Base-by-base conservation (phyloP, 345 rosid genomes). In the Citrus australasica region DNA sequence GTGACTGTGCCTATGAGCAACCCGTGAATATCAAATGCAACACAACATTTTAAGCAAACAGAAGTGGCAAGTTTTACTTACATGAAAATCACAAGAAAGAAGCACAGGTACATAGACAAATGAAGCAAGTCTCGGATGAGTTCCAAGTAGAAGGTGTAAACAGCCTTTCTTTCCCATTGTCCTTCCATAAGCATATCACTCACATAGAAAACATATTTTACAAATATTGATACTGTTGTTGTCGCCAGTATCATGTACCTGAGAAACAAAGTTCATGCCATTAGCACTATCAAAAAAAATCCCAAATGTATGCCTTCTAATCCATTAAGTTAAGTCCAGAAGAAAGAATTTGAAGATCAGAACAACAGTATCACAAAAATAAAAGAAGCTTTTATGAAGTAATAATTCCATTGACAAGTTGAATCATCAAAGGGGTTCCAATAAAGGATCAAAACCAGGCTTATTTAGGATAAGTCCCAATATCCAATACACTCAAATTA, bases 241-340 rank as follows among this genome's bases (percentile, higher is more conserved):
- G 99, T 95, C 17, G 92, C 99, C 78, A 95, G 84, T 80, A 95
- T 95, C 99, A 93, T 88, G 79, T 95, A 95, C 98, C 98, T 95
- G 78, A 69, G 63, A 82, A 61, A 69, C 60, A 66, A 72, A 81
- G 48, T 40, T 6, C 19, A 46, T 55, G 33, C 37, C n/a, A 71
- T 71, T 28, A 75, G 37, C 11, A 19, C 24, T 48, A 67, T 14
- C 1, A 25, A 67, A 73, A 66, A 7, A 67, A 4, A 7, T 5
- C 37, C 37, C 37, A 35, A 35, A 74, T 40, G 10, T 28, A 70
- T 7, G 27, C 58, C 59, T 42, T 69, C 19, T 22, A 59, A 58
- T 30, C 25, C 38, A 51, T 71, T 53, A 28, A 37, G 51, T 32
- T 25, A 17, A 28, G 5, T 51, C 40, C 74, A 71, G 21, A 30